Conservation (phyloP, 768 basidiomycete genomes). For the Lanmaoa rubissima region DNA sequence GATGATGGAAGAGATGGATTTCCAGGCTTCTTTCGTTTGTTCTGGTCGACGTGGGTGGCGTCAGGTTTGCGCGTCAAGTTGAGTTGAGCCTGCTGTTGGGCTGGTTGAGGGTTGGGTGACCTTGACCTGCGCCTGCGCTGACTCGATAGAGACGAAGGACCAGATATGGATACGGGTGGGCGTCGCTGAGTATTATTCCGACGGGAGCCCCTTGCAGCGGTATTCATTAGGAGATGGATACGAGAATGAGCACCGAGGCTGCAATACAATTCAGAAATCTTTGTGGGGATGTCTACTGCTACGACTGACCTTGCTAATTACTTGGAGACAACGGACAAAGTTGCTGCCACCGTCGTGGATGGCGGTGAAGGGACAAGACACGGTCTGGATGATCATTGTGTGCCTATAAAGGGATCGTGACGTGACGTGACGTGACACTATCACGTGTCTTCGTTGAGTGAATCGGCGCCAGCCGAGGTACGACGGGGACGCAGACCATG, state of each 20-base stretch:
- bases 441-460: conserved; percentile 12
- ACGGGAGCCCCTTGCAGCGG: conserved; percentile 24
- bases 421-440: conserved; percentile 2
- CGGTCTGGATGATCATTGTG: neutral
- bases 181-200: conserved; percentile 29
- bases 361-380: conserved; percentile 2
- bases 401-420: conserved; percentile 8
- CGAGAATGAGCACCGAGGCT: neutral
- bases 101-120: conserved; percentile 32
- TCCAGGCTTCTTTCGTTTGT: conserved; percentile 32
- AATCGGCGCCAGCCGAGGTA: too few species aligned
- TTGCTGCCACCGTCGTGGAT: conserved; percentile 9
- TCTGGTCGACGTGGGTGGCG: conserved; percentile 19
- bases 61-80: conserved; percentile 21
- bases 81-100: conserved; percentile 16
- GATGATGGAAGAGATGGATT: conserved; percentile 14
- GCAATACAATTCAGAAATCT: neutral
- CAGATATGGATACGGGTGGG: conserved; percentile 13
- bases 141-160: conserved; percentile 13
- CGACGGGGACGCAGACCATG: too few species aligned
- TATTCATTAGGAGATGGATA: conserved; percentile 19
- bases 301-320: conserved; percentile 8
- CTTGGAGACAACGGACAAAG: neutral
- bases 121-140: conserved; percentile 35
- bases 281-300: neutral